phyloP scores from a whole-genome alignment of 148 eudicot genomes.

The Chenopodium album region DNA sequence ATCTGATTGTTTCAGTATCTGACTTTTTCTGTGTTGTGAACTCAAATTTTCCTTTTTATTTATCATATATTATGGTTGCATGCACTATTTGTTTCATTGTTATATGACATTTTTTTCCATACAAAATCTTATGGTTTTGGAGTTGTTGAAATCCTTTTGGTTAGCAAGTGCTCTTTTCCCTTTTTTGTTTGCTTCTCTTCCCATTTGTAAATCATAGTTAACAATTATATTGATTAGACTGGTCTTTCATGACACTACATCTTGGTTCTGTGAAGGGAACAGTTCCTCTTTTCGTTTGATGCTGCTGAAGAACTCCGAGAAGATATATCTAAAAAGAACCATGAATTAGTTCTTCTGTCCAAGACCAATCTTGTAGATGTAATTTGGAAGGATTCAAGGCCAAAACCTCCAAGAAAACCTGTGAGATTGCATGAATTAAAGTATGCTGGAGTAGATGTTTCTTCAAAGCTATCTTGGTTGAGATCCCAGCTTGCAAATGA shows the following conservation, averaged over 20 bases:
- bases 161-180: background rate
- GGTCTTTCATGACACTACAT: conserved; percentile 45
- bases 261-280: conserved; percentile 84
- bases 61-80: background rate
- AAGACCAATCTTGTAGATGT: conserved; percentile 82
- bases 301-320: conserved; percentile 88
- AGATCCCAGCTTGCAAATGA: conserved; percentile 65
- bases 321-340: conserved; percentile 63
- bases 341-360: conserved; percentile 80
- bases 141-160: background rate
- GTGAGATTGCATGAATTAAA: conserved; percentile 82
- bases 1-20: conserved; percentile 9
- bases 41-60: background rate
- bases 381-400: conserved; percentile 84
- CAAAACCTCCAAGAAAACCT: conserved; percentile 62
- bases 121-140: background rate
- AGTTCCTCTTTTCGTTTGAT: conserved; percentile 94
- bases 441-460: conserved; percentile 84
- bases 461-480: conserved; percentile 67
- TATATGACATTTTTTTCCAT: conserved; percentile 6
- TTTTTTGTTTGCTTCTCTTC: background rate
- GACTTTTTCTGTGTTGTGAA: background rate
- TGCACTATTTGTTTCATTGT: background rate
- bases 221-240: background rate
- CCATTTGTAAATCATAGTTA: conserved; percentile 3